Conservation (phyloP, 352 stramenopile species). For the Peronospora farinosa region DNA sequence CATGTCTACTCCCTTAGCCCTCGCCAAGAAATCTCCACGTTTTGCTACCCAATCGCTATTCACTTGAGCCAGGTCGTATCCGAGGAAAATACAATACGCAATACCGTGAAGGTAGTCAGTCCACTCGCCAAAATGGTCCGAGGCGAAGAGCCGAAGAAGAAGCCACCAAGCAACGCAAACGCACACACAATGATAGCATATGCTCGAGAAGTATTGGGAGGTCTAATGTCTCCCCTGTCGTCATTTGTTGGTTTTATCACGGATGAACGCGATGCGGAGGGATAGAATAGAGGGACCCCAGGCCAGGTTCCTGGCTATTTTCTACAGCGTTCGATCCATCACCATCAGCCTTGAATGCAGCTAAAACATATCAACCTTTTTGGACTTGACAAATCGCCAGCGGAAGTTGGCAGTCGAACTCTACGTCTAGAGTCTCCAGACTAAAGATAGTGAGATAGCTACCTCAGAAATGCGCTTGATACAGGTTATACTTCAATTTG, state of each 20-base stretch:
- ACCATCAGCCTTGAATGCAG: neutral
- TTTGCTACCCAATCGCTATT: no score
- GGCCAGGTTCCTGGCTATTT: neutral
- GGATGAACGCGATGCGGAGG: neutral
- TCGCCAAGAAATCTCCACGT: no score
- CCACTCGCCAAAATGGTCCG: conserved; percentile 25
- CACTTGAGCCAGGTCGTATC: no score
- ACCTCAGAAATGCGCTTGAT: no score
- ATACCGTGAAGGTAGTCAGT: no score
- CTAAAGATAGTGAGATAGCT: no score
- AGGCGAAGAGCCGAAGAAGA: conserved; percentile 26
- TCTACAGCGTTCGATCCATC: conserved; percentile 1
- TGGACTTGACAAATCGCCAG: conserved; percentile 18
- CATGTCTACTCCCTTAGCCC: no score
- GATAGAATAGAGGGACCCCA: neutral
- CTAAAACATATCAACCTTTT: neutral
- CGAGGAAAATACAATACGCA: conserved; percentile 21
- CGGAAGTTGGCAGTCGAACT: no score
- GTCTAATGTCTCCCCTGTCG: conserved; percentile 11
- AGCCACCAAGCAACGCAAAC: conserved; percentile 26
- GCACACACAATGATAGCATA: no score
- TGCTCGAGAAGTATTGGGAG: conserved; percentile 22
- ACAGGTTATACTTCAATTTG: no score
- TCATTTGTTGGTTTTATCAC: conserved; percentile 15
- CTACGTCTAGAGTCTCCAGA: no score